Base-by-base conservation (phyloP, 2,329 filamentous ascomycete species). In the Tolypocladium album region DNA sequence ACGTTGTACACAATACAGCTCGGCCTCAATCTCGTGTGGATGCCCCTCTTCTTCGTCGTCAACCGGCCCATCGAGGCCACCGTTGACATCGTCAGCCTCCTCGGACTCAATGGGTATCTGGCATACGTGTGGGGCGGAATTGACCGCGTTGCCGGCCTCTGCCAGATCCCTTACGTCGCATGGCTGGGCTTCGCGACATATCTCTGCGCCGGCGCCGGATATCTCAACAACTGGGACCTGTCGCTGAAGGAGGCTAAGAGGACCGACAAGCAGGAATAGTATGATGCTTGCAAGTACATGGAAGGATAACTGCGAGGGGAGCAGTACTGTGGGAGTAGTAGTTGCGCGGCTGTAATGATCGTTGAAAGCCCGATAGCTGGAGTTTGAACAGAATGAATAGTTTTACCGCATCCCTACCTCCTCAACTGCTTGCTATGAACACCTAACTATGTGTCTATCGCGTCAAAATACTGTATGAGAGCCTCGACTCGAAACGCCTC, bases 161-260 rank as follows among this genome's bases (percentile, higher is more conserved):
- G 85, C 64, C 81, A 96, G 74, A 82, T 83, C 31, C 93, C 92
- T 0, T 97, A 97, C 70, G 75, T 95, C 34, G 89, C 79, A 20
- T 97, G 93, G 93, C 76, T 97, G 66, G 79, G 86, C 58, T 97
- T 95, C 70, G 92, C 92, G 39, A 91, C 89, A 0, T 97, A 97
- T 70, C 78, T 97, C 58, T 90, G 86, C 67, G 84, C 83, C 1
- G 85, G 85, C 0, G 81, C 86, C 3, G 86, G 88, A 1, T 78
- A 87, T 64, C 71, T 91, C 72, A 92, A 91, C 70, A 73, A 78
- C 56, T 91, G 88, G 88, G 79, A 84, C 65, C 75, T 88, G 61
- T 70, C 70, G 53, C 70, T 69, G 27, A 73, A 72, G 59, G 63
- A 67, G 58, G 56, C 42, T 17, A 67, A 68, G 61, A 62, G 64